These are phyloP conservation scores for Backusella luteola DNA, from an alignment of 192 early-diverging fungal species.

Conservation along the genomic window DNA sequence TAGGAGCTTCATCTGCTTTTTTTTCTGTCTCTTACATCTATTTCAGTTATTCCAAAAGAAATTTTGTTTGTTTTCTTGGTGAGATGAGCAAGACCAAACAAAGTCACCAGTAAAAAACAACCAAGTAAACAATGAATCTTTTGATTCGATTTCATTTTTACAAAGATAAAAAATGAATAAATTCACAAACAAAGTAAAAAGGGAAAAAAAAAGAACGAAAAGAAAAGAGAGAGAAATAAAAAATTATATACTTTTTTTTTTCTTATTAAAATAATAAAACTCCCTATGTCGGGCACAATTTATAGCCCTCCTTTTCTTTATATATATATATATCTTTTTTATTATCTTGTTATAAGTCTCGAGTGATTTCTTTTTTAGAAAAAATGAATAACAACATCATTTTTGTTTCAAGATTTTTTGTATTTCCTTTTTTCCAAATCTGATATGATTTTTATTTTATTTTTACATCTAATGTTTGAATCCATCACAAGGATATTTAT, in stretches of 20 bases:
- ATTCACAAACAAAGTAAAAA: neutral
- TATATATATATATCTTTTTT: neutral
- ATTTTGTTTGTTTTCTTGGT: neutral
- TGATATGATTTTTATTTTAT: neutral
- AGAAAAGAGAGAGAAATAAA: neutral
- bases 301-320: neutral
- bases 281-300: neutral
- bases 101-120: neutral
- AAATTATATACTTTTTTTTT: neutral
- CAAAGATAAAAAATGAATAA: neutral
- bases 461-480: neutral
- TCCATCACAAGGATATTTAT: neutral
- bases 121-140: constrained; percentile 6
- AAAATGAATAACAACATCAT: neutral
- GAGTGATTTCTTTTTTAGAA: neutral
- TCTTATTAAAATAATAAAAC: constrained; percentile 1
- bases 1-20: neutral
- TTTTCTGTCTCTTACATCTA: neutral
- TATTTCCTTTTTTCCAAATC: neutral
- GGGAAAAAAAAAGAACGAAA: neutral
- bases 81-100: neutral
- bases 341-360: neutral
- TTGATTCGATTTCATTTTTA: constrained; percentile 13
- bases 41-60: neutral
- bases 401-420: neutral